Percentiles rank a stretch among this genome's conserved stretches.
Conservation (phyloP, 1,139 yeast species). For the Lipomyces yarrowii region DNA sequence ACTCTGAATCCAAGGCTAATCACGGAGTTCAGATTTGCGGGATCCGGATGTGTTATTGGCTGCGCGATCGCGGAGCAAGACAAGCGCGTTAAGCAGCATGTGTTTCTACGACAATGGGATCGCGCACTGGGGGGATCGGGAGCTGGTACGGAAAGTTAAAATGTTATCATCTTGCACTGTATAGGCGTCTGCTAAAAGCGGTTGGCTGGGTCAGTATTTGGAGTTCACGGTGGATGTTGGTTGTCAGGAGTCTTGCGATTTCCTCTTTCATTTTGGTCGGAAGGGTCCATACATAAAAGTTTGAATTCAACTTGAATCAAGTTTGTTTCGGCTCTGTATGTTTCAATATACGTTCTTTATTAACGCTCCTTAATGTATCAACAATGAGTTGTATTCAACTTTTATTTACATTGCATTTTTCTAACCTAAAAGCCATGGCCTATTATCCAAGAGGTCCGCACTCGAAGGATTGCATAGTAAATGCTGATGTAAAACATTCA, state of each 20-base stretch:
- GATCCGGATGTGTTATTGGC: not conserved
- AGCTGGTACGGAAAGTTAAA: no score
- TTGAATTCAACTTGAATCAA: not conserved
- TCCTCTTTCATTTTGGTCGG: not conserved
- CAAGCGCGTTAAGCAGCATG: conserved; percentile 12
- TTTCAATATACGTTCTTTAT: not conserved
- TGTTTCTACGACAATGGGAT: conserved; percentile 9
- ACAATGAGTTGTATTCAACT: not conserved
- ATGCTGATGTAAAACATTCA: conserved; percentile 80
- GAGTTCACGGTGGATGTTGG: not conserved
- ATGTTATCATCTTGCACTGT: not conserved
- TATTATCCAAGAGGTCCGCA: conserved; percentile 24
- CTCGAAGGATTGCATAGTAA: conserved; percentile 47
- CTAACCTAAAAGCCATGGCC: conserved; percentile 27
- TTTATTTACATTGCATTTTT: not conserved
- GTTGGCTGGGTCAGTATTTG: not conserved
- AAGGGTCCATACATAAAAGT: not conserved
- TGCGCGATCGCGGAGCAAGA: conserved; percentile 13
- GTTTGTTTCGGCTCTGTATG: not conserved
- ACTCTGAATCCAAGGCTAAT: not conserved
- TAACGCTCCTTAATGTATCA: not conserved
- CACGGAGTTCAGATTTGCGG: not conserved
- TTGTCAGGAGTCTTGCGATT: not conserved
- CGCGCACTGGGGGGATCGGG: no score
- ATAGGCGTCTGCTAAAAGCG: not conserved